Percentiles rank a stretch among this genome's conserved stretches.
Conservation (phyloP, 148 eudicot species). For the Mesembryanthemum crystallinum region DNA sequence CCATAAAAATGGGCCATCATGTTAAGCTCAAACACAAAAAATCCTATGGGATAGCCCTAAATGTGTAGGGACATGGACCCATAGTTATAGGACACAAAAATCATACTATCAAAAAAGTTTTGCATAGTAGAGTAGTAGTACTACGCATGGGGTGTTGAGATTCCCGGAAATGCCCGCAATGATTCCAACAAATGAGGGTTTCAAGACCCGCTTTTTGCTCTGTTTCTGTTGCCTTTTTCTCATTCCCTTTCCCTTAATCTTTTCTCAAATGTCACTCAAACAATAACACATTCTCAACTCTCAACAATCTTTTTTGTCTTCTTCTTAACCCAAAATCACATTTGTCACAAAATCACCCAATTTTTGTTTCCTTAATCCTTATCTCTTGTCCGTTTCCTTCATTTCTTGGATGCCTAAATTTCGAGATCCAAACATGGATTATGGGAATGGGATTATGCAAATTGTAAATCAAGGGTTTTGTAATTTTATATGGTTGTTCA, state of each 20-base stretch:
- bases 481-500: not conserved
- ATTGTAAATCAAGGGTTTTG: not conserved
- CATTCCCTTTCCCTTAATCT: slow-evolving; percentile 12
- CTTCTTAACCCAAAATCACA: not conserved
- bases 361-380: slow-evolving; percentile 16
- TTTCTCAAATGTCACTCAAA: slow-evolving; percentile 15
- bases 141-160: slow-evolving; percentile 23
- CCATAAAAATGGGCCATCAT: not conserved
- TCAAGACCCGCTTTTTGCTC: slow-evolving; percentile 24
- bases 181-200: slow-evolving; percentile 33
- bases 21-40: not conserved
- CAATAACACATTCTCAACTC: not conserved
- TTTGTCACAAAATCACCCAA: not conserved
- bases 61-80: not conserved
- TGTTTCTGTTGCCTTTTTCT: slow-evolving; percentile 3
- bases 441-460: not conserved
- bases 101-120: no score
- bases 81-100: not conserved
- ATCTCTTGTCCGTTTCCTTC: slow-evolving; percentile 4
- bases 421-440: slow-evolving; percentile 10
- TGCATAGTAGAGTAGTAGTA: no score
- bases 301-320: slow-evolving; percentile 20
- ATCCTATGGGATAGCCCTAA: not conserved
- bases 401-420: not conserved
- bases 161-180: slow-evolving; percentile 26